Evolutionary conservation across 2,329 filamentous ascomycete species (phyloP).

Genomic region (Penicillium sp.): DNA sequence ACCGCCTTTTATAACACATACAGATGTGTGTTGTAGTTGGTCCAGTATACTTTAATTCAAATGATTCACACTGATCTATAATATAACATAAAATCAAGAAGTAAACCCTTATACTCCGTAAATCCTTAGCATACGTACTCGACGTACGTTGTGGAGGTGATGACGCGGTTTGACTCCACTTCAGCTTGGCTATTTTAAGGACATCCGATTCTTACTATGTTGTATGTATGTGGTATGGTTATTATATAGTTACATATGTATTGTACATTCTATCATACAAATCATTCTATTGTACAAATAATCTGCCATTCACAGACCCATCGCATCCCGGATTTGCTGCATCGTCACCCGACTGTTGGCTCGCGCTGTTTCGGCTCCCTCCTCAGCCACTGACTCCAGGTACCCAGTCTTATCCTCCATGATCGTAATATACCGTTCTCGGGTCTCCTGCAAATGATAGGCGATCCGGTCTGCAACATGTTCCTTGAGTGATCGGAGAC

Average conservation of each 20-base stretch:
- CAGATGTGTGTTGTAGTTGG: too few relatives aligned
- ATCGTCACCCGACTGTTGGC: constrained; percentile 34
- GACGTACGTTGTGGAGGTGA: constrained; percentile 13
- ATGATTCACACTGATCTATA: too few relatives aligned
- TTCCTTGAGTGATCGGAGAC: constrained; percentile 62
- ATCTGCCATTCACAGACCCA: constrained; percentile 28
- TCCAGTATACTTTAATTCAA: too few relatives aligned
- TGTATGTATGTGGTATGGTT: too few relatives aligned
- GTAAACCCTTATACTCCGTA: neutral
- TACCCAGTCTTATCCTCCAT: constrained; percentile 27
- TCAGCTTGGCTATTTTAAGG: neutral
- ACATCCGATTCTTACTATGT: too few relatives aligned
- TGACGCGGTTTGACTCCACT: constrained; percentile 22
- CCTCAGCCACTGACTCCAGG: constrained; percentile 30
- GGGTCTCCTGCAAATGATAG: constrained; percentile 30
- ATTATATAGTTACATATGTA: neutral
- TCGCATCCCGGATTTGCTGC: constrained; percentile 27
- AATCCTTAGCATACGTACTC: constrained; percentile 12
- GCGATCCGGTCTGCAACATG: constrained; percentile 53
- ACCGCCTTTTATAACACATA: too few relatives aligned
- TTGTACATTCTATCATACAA: neutral
- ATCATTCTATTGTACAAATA: neutral
- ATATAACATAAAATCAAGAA: too few relatives aligned
- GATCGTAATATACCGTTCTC: constrained; percentile 35
- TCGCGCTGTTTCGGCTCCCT: constrained; percentile 32